Conservation (phyloP, 768 basidiomycete species). For the Exidia glandulosa region DNA sequence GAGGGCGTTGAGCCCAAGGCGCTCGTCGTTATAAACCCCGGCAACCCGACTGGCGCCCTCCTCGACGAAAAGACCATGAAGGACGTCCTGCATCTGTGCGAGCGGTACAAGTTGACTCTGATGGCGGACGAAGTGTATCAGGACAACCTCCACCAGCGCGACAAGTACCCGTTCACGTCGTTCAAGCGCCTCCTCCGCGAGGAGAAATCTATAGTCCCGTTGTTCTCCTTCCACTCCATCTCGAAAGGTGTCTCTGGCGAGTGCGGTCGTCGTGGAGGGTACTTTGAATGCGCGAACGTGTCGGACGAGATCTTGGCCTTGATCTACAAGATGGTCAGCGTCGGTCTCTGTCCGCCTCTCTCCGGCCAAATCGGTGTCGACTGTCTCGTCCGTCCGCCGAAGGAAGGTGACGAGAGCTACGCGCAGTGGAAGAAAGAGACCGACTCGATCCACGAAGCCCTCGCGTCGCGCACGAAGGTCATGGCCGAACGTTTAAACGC, state of each 20-base stretch:
- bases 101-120: conserved; percentile 74
- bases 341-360: conserved; percentile 81
- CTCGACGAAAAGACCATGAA: conserved; percentile 62
- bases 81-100: conserved; percentile 72
- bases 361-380: conserved; percentile 92
- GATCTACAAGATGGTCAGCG: conserved; percentile 94
- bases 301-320: conserved; percentile 64
- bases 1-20: conserved; percentile 63
- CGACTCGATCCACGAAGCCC: conserved; percentile 60
- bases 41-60: conserved; percentile 90
- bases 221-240: conserved; percentile 95
- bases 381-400: conserved; percentile 84
- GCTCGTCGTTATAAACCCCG: conserved; percentile 96
- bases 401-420: conserved; percentile 64
- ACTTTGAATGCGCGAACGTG: conserved; percentile 88
- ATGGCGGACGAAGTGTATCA: conserved; percentile 99
- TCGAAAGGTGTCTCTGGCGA: conserved; percentile 95
- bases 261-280: conserved; percentile 94
- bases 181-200: conserved; percentile 82
- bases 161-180: conserved; percentile 68
- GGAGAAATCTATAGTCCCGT: conserved; percentile 59
- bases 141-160: conserved; percentile 66
- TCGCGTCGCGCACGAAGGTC: conserved; percentile 53
- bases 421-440: conserved; percentile 77
- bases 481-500: conserved; percentile 76